These are phyloP conservation scores for Arabidopsis hybrid DNA, from an alignment of 441 rosid genomes.

Conservation along the genomic window DNA sequence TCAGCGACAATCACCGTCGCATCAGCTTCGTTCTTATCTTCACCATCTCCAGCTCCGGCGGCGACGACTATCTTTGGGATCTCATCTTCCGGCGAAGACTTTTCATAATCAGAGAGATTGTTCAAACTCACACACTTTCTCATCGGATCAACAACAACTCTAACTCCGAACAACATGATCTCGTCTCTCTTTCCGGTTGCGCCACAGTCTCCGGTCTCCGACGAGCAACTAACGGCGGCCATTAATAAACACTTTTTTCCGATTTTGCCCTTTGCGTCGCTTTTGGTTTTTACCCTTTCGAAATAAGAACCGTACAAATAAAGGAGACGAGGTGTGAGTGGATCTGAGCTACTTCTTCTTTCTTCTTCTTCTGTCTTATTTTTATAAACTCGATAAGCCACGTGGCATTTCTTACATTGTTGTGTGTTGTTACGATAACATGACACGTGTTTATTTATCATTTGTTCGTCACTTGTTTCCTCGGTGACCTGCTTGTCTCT, in stretches of 20 bases:
- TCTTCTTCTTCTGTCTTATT: not conserved
- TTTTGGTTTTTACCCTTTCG: conserved; percentile 27
- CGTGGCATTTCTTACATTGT: conserved; percentile 22
- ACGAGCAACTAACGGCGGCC: conserved; percentile 45
- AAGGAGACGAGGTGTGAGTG: conserved; percentile 45
- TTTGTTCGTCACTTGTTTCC: not conserved
- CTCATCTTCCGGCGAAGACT: conserved; percentile 51
- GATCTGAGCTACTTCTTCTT: conserved; percentile 39
- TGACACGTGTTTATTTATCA: not conserved
- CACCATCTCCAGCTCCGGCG: conserved; percentile 43
- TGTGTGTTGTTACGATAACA: not conserved
- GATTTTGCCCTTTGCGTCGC: conserved; percentile 38
- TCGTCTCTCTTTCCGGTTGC: conserved; percentile 49
- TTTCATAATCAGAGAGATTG: conserved; percentile 84
- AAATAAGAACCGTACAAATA: conserved; percentile 23
- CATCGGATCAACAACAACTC: conserved; percentile 89
- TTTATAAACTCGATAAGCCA: conserved; percentile 34
- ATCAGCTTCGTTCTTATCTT: conserved; percentile 44
- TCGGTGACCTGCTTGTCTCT: conserved; percentile 21
- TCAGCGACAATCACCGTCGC: conserved; percentile 22
- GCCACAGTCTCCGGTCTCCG: conserved; percentile 35
- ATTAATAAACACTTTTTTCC: not conserved
- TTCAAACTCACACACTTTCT: conserved; percentile 95
- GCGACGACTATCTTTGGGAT: conserved; percentile 18
- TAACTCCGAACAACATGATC: conserved; percentile 91